phyloP scores from a whole-genome alignment of 2,329 filamentous ascomycete species.

The Aureobasidium zeae region DNA sequence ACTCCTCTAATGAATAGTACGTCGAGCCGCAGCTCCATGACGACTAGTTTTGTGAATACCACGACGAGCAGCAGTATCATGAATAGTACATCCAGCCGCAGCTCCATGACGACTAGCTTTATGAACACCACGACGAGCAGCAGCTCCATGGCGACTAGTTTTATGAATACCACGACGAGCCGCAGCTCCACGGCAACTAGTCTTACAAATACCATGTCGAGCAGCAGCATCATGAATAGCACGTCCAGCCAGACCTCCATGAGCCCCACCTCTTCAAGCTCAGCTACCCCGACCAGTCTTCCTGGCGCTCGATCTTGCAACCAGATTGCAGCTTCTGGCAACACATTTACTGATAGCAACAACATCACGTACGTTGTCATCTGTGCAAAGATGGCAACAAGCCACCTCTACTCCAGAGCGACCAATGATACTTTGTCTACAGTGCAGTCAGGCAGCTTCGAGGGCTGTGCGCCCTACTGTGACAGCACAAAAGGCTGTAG shows the following conservation, averaged over 20 bases:
- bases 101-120: neutral
- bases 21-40: neutral
- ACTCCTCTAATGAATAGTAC: neutral
- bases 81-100: neutral
- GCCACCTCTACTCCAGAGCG: neutral
- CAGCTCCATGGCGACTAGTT: too few relatives aligned
- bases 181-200: neutral
- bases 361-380: conserved; percentile 11
- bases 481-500: conserved; percentile 3
- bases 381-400: neutral
- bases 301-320: conserved; percentile 6
- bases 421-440: neutral
- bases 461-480: conserved; percentile 16
- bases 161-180: neutral
- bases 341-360: conserved; percentile 9
- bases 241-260: neutral
- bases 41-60: neutral
- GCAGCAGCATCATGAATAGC: neutral
- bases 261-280: conserved; percentile 7
- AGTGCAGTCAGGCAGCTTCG: conserved; percentile 12
- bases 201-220: neutral
- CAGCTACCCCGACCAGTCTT: conserved; percentile 3
- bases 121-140: too few relatives aligned
- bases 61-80: neutral
- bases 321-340: conserved; percentile 2